Evolutionary conservation across 371 early-diverging fungal genomes (phyloP).

Genomic region (Mucor velutinosus): DNA sequence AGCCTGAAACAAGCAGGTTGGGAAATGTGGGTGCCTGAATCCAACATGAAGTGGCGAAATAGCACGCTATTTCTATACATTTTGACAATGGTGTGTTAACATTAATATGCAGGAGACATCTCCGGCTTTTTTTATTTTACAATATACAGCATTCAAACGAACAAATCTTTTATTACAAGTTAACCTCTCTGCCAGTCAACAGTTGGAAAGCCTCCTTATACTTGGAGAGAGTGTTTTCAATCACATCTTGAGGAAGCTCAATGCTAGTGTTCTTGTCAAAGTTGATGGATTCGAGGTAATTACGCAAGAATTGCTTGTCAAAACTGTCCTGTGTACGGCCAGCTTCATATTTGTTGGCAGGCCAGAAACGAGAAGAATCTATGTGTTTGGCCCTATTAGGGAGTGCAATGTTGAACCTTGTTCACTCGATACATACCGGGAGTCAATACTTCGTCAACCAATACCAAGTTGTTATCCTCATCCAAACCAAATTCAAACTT

Average conservation of each 20-base stretch:
- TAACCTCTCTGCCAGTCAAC: constrained; percentile 80
- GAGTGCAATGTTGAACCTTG: background rate
- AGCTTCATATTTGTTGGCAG: constrained; percentile 74
- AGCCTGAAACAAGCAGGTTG: background rate
- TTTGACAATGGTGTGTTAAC: background rate
- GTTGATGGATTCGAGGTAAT: constrained; percentile 86
- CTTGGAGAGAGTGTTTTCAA: constrained; percentile 81
- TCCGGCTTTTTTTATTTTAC: constrained; percentile 2
- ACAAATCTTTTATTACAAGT: constrained; percentile 41
- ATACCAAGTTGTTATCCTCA: constrained; percentile 71
- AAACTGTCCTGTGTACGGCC: constrained; percentile 91
- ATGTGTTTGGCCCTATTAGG: background rate
- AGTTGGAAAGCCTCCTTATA: constrained; percentile 88
- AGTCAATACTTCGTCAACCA: constrained; percentile 96
- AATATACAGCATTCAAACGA: constrained; percentile 1
- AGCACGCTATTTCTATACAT: background rate
- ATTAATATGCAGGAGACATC: background rate
- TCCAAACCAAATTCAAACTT: constrained; percentile 98
- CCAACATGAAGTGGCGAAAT: background rate
- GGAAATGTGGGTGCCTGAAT: background rate
- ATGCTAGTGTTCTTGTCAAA: constrained; percentile 90
- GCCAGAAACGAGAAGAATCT: constrained; percentile 99
- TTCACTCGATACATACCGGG: constrained; percentile 64
- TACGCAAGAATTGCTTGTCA: constrained; percentile 96
- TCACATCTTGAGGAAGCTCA: constrained; percentile 83